These are phyloP conservation scores for Coemansia sp. DNA, from an alignment of 371 early-diverging fungal genomes.

Conservation along the genomic window DNA sequence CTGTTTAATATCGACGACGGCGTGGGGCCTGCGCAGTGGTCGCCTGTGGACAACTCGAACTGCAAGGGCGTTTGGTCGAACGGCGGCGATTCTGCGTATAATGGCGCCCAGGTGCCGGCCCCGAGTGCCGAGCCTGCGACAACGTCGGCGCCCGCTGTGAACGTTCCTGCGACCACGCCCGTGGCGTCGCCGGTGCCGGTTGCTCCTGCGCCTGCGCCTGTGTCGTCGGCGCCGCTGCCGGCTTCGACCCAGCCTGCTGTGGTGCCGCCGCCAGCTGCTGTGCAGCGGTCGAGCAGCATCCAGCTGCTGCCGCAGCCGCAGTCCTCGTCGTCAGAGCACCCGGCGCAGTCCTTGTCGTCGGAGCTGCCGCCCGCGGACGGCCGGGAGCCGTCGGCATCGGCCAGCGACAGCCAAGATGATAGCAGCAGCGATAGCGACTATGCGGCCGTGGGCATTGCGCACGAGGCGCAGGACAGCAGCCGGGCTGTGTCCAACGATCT, in stretches of 20 bases:
- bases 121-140: background rate
- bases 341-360: background rate
- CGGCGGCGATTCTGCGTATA: background rate
- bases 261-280: background rate
- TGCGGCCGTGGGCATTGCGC: background rate
- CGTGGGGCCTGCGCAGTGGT: slow-evolving; percentile 43
- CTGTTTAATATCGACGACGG: slow-evolving; percentile 48
- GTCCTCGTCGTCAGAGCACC: background rate
- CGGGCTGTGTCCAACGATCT: background rate
- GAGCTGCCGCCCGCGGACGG: background rate
- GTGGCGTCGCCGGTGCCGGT: background rate
- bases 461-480: background rate
- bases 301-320: background rate
- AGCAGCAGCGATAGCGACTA: background rate
- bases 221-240: background rate
- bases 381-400: background rate
- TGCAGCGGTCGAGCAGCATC: background rate
- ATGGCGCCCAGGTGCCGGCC: background rate
- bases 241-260: background rate
- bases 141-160: background rate
- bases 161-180: background rate
- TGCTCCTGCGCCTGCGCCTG: background rate
- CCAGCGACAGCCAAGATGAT: background rate
- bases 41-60: slow-evolving; percentile 23
- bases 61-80: slow-evolving; percentile 44